phyloP scores from a whole-genome alignment of 805 yeast genomes.

The Saccharomycopsis malanga region DNA sequence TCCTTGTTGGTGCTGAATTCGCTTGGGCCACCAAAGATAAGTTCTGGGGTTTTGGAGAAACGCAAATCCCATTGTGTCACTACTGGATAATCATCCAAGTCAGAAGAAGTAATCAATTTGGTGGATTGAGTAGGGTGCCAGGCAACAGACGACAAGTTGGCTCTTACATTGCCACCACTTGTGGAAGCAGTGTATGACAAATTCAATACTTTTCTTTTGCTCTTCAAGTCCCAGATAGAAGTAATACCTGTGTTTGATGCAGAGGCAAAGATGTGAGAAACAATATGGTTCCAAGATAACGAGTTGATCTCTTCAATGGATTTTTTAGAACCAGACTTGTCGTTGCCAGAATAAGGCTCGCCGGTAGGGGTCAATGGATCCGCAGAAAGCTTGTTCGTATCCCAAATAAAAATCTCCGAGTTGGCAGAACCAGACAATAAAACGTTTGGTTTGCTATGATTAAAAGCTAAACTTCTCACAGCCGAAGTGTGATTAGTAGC shows the following conservation, averaged over 20 bases:
- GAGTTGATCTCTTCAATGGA: conserved; percentile 72
- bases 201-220: conserved; percentile 83
- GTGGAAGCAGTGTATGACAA: conserved; percentile 58
- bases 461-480: conserved; percentile 69
- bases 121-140: conserved; percentile 96
- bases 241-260: conserved; percentile 83
- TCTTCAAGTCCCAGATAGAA: conserved; percentile 89
- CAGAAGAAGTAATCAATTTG: conserved; percentile 80
- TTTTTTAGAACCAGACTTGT: conserved; percentile 3
- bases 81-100: conserved; percentile 70
- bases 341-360: conserved; percentile 6
- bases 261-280: conserved; percentile 81
- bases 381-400: conserved; percentile 55
- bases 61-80: conserved; percentile 91
- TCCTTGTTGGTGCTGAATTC: conserved; percentile 35
- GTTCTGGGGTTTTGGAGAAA: conserved; percentile 86
- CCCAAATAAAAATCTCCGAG: conserved; percentile 90
- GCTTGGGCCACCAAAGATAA: conserved; percentile 20
- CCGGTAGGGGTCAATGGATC: conserved; percentile 31
- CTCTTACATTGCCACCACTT: conserved; percentile 39
- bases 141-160: conserved; percentile 71
- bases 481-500: conserved; percentile 59
- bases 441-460: conserved; percentile 60
- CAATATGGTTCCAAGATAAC: conserved; percentile 82
- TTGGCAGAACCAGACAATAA: conserved; percentile 84